Conservation (phyloP, 495 filamentous ascomycete species). For the Aspergillus incahuasiensis region DNA sequence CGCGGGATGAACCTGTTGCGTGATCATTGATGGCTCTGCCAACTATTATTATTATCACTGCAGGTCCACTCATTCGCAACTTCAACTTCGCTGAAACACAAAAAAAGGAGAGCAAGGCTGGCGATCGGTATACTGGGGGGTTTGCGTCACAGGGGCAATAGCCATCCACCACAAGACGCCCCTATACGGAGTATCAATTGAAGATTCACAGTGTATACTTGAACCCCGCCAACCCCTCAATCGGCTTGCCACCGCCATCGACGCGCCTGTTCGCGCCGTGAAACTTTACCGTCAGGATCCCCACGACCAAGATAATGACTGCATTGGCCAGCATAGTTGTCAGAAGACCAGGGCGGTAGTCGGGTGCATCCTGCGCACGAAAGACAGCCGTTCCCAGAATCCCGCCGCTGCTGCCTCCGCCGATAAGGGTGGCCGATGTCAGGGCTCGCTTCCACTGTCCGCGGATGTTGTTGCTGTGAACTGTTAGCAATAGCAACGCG, state of each 20-base stretch:
- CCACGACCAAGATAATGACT: slow-evolving; percentile 29
- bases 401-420: slow-evolving; percentile 47
- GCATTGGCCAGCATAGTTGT: slow-evolving; percentile 32
- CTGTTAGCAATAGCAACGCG: slow-evolving; percentile 48
- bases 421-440: slow-evolving; percentile 41
- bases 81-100: no score
- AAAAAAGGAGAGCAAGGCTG: no score
- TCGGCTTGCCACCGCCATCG: slow-evolving; percentile 33
- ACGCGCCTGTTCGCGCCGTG: slow-evolving; percentile 45
- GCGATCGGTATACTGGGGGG: no score
- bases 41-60: no score
- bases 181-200: no score
- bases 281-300: slow-evolving; percentile 20
- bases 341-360: slow-evolving; percentile 44
- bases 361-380: slow-evolving; percentile 44
- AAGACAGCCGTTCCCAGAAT: slow-evolving; percentile 52
- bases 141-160: no score
- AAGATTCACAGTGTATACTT: slow-evolving; percentile 11
- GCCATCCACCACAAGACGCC: no score
- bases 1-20: no score
- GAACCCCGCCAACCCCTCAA: slow-evolving; percentile 42
- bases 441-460: slow-evolving; percentile 59
- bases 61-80: no score
- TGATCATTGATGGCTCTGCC: no score
- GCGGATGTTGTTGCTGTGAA: slow-evolving; percentile 46